A percentile compares a stretch with the other conserved stretches of the same genome.
These are phyloP conservation scores for Penicillium macrosclerotiorum DNA, from an alignment of 495 filamentous ascomycete species.

Conservation along the genomic window DNA sequence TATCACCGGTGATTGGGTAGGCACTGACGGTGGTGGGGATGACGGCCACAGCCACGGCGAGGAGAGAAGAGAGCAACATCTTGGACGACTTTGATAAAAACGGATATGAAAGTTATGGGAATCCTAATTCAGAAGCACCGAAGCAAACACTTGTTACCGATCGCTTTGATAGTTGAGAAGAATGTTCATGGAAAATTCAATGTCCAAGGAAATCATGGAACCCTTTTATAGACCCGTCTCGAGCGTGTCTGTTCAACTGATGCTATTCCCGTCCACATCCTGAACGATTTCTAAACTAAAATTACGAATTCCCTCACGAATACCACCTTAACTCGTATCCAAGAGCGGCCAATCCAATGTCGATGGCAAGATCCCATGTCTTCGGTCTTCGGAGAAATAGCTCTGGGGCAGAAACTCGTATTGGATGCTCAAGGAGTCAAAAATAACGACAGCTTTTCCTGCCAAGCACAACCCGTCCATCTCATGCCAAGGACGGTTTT, in stretches of 20 bases:
- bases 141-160: neutral
- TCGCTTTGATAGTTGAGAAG: neutral
- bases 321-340: conserved; percentile 5
- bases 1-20: conserved; percentile 11
- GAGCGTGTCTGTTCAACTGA: neutral
- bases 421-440: conserved; percentile 2
- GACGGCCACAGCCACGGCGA: conserved; percentile 6
- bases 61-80: conserved; percentile 10
- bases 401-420: conserved; percentile 3
- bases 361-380: neutral
- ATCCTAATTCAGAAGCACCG: neutral
- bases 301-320: neutral
- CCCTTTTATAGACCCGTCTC: neutral
- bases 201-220: neutral
- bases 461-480: neutral
- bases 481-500: neutral
- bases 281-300: neutral
- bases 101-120: neutral
- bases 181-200: conserved; percentile 1
- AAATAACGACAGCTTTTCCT: conserved; percentile 2
- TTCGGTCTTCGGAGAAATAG: neutral
- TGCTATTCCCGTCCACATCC: neutral
- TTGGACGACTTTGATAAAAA: neutral
- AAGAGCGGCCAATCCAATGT: neutral
- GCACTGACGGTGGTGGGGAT: conserved; percentile 8